These are phyloP conservation scores for Fremontodendron californicum DNA, from an alignment of 345 rosid genomes.

Conservation along the genomic window DNA sequence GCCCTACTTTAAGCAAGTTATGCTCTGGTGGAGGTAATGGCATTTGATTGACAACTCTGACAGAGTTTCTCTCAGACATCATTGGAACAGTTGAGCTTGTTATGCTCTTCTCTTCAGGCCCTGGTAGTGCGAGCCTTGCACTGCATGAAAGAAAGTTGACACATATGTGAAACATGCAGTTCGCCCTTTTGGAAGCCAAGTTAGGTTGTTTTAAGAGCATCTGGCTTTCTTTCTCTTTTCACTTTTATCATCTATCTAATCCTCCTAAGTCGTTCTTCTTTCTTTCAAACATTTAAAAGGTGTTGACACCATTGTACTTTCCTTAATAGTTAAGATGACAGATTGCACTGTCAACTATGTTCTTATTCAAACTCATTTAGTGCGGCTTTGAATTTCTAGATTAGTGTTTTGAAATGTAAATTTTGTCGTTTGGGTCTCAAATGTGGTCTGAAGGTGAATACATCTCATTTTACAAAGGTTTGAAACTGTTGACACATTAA, in stretches of 20 bases:
- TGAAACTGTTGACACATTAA: background rate
- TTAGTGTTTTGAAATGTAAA: too few species aligned
- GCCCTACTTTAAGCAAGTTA: conserved; percentile 18
- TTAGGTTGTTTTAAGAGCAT: conserved; percentile 1
- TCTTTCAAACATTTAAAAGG: too few species aligned
- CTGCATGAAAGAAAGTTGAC: conserved; percentile 41
- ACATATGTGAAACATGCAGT: conserved; percentile 16
- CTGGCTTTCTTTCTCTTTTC: background rate
- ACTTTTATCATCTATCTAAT: background rate
- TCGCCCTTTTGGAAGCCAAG: background rate
- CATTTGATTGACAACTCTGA: conserved; percentile 37
- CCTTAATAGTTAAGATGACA: too few species aligned
- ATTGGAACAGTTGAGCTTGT: conserved; percentile 38
- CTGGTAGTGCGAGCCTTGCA: conserved; percentile 88
- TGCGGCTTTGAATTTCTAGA: too few species aligned
- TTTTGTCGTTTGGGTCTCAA: background rate
- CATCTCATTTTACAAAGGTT: background rate
- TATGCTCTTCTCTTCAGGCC: conserved; percentile 65
- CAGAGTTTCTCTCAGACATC: conserved; percentile 29
- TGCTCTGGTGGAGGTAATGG: conserved; percentile 41
- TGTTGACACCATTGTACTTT: too few species aligned
- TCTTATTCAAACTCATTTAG: too few species aligned
- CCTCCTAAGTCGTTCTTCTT: background rate
- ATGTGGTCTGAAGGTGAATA: background rate
- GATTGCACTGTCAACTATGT: too few species aligned